Evolutionary conservation across 108 stramenopile species (phyloP), one percentile per base, ranked within the genome.

Genomic region (Aureococcus anophagefferens): DNA sequence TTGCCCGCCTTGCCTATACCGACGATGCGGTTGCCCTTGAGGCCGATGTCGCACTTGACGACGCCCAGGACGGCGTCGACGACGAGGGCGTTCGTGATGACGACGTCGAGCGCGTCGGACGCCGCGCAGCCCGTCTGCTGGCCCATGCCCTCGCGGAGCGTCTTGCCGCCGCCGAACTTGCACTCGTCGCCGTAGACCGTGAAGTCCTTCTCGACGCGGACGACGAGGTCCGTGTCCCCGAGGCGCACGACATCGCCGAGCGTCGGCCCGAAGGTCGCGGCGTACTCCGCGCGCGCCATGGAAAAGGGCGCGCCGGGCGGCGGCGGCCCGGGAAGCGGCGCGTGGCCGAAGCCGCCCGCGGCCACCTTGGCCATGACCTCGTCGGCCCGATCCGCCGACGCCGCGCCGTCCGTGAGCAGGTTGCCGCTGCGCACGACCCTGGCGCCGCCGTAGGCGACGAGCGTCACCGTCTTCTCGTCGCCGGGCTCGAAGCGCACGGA

Each of bases 1-100:
- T 98, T 98, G 36, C 96, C 97, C 14, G 97, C 95, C 84, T 98
- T 98, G 63, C 97, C 97, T 75, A 98, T 94, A 45, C 90, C 93
- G 45, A 90, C 91, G 77, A 97, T 97, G 25, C 75, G 74, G 65
- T 89, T 90, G 18, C 88, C 91, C 76, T 91, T 92, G 73, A 96
- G 90, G 21, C 97, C 97, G 46, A 96, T 79, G 78, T 98, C 97
- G 31, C 93, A 93, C 85, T 95, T 95, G 81, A 90, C 74, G 64
- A 96, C 85, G 30, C 92, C 92, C 0, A 79, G 37, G 30, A 81
- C 88, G 76, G 89, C 82, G 83, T 98, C 95, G 33, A 98, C 76
- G 71, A 98, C 89, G 34, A 94, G 78, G 15, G 97, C 97, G 81
- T 98, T 98, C 77, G 95, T 96, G 76, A 98, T 93, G 66, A 98